A percentile compares a stretch with the other conserved stretches of the same genome.
These are phyloP conservation scores for Tricholoma hemisulphureum DNA, from an alignment of 768 basidiomycete species.

Conservation along the genomic window DNA sequence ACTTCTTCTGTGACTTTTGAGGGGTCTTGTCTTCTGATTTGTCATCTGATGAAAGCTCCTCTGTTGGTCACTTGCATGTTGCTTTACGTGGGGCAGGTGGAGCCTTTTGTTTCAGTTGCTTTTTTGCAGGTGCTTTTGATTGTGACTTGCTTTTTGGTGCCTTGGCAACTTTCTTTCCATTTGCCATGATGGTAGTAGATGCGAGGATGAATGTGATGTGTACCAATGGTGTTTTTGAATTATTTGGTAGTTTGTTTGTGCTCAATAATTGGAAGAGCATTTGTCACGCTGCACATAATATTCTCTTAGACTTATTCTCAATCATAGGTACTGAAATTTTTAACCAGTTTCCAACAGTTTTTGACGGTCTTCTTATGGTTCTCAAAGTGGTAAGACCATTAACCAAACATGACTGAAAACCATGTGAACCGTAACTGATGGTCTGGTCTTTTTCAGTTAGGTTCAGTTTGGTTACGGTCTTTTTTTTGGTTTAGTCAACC, in stretches of 20 bases:
- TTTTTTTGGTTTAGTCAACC: not conserved
- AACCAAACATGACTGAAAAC: not conserved
- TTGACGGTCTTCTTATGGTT: not conserved
- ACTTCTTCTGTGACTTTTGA: not conserved
- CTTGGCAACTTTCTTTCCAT: not conserved
- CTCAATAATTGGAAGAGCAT: too few relatives aligned
- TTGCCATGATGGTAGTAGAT: not conserved
- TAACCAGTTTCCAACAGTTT: not conserved
- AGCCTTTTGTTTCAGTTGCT: not conserved
- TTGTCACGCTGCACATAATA: not conserved
- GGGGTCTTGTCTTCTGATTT: not conserved
- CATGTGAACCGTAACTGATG: not conserved
- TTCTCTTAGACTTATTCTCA: not conserved
- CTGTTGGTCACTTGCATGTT: not conserved
- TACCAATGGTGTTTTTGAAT: not conserved
- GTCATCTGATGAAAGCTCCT: not conserved
- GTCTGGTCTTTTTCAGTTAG: not conserved
- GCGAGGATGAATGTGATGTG: not conserved
- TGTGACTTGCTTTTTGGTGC: not conserved
- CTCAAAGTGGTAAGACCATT: too few relatives aligned
- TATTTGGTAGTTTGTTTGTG: not conserved
- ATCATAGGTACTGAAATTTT: not conserved
- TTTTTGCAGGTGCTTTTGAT: not conserved
- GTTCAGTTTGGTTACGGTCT: not conserved
- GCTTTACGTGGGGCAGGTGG: not conserved